Base-by-base conservation (phyloP, 2,329 filamentous ascomycete species). In the Fusarium setosum region DNA sequence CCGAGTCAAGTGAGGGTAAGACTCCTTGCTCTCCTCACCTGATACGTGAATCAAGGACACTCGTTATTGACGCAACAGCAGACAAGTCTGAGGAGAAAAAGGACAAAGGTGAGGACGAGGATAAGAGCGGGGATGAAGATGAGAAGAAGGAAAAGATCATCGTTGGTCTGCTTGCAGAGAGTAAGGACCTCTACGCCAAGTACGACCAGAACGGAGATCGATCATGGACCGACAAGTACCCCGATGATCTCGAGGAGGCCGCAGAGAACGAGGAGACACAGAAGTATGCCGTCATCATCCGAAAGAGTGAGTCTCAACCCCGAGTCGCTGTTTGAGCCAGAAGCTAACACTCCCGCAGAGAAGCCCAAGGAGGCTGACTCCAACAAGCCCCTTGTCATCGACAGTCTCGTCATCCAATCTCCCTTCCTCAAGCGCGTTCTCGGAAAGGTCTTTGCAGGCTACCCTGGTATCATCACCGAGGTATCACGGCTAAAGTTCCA, bases 351-450 rank as follows among this genome's bases (percentile, higher is more conserved):
- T 6, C 9, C 17, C n/a, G 9, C 21, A 74, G 72, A 67, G 29
- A 76, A 76, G 57, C 79, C 82, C 55, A 86, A 84, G 75, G 83
- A 83, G 67, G 82, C 81, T 44, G 84, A 90, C 71, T 84, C 86
- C 24, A 82, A 84, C 56, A 89, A 88, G 73, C 86, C 85, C 42
- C 82, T 90, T 29, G 78, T 85, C 53, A 82, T 90, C 21, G 82
- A 91, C 69, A 88, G 86, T 44, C 84, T 92, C 58, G 81, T 90
- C 41, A 77, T 92, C 6, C 89, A 92, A 74, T 89, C 85, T 18
- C 86, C 88, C 2, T 79, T 83, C 53, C 76, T 92, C 40, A 89
- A 88, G 75, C 78, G 80, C 3, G 81, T 86, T 5, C 79, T 92
- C 0, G 78, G 78, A 10, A 79, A 83, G 11, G 81, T 90, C 8